Conservation (phyloP, 306 rosid genomes). For the Cotoneaster glaucophyllus region DNA sequence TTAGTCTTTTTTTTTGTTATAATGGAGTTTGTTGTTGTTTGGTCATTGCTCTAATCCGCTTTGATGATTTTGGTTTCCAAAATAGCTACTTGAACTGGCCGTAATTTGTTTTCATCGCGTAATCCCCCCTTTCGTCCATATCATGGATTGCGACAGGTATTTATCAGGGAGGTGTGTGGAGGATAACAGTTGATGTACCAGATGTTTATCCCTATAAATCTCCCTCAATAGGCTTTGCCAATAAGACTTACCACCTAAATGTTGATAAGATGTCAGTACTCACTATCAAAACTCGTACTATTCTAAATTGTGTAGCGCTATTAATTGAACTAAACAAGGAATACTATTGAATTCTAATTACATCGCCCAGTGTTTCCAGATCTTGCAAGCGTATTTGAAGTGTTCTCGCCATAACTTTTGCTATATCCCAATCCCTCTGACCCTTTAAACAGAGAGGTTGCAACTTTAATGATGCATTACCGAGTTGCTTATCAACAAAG, state of each 20-base stretch:
- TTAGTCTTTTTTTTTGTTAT: too few species aligned
- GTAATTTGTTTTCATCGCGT: not conserved
- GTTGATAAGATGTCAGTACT: constrained; percentile 80
- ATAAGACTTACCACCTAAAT: constrained; percentile 93
- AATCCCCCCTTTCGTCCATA: constrained; percentile 17
- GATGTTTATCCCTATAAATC: constrained; percentile 94
- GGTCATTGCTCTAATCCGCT: constrained; percentile 22
- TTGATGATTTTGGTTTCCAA: not conserved
- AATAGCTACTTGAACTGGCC: not conserved
- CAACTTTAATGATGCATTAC: constrained; percentile 81
- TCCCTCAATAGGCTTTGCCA: constrained; percentile 86
- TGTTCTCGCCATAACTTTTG: constrained; percentile 86
- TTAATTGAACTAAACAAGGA: not conserved
- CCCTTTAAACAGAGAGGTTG: constrained; percentile 86
- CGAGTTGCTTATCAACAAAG: constrained; percentile 61
- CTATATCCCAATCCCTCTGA: constrained; percentile 88
- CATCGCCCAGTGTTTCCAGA: constrained; percentile 38
- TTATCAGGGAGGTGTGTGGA: constrained; percentile 82
- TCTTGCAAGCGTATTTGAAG: constrained; percentile 79
- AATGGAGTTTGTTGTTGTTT: constrained; percentile 8
- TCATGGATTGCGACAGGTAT: constrained; percentile 52
- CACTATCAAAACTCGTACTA: not conserved
- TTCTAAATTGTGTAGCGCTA: constrained; percentile 1
- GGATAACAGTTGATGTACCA: constrained; percentile 75
- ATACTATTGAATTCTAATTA: constrained; percentile 4